Percentiles rank a stretch among this genome's conserved stretches.
Evolutionary conservation across 23 red algal genomes (phyloP).

Genomic region (Gracilaria caudata): DNA sequence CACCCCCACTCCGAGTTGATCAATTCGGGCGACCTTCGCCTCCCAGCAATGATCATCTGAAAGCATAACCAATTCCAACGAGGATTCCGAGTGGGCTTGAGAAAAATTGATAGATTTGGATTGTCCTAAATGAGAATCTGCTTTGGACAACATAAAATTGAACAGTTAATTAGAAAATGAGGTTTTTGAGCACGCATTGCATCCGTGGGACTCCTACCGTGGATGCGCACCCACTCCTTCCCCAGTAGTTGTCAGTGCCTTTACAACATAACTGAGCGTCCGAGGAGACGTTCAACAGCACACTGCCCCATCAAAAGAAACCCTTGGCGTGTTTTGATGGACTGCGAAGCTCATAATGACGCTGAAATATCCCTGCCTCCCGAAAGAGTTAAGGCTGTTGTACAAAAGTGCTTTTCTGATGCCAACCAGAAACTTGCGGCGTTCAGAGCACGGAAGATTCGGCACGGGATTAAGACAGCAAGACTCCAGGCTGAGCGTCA

Average conservation of each 20-base stretch:
- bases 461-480: background rate
- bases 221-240: no score
- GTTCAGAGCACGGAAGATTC: constrained; percentile 5
- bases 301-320: background rate
- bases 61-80: no score
- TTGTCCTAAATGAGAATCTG: no score
- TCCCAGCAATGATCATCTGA: no score
- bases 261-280: background rate
- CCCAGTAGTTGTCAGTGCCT: background rate
- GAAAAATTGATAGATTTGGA: no score
- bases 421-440: background rate
- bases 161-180: no score
- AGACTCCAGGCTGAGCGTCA: background rate
- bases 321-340: background rate
- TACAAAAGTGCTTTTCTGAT: background rate
- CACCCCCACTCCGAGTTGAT: no score
- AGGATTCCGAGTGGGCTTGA: no score
- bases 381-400: background rate
- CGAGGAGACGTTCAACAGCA: background rate
- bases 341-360: background rate
- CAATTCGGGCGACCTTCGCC: no score
- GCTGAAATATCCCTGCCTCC: background rate
- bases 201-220: no score
- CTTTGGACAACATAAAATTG: no score
- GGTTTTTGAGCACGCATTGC: no score